Conservation (phyloP, 108 stramenopile species). For the Cylindrotheca fusiformis region DNA sequence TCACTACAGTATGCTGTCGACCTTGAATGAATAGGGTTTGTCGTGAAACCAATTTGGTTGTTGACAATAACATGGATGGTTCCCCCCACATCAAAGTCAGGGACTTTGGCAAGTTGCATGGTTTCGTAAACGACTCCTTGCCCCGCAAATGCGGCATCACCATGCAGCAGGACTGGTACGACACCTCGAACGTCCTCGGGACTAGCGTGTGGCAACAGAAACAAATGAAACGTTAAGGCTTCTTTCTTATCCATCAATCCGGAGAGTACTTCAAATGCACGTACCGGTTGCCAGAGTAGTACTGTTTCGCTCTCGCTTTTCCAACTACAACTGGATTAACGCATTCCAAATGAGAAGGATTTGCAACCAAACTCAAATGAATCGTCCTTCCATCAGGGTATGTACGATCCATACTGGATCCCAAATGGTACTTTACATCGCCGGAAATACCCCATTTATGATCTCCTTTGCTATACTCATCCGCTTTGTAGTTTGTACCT, state of each 20-base stretch:
- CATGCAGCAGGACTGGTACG: constrained; percentile 97
- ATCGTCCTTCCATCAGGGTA: constrained; percentile 96
- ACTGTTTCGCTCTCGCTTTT: constrained; percentile 98
- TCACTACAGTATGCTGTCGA: constrained; percentile 97
- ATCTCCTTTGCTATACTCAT: constrained; percentile 65
- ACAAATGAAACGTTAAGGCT: too few species aligned
- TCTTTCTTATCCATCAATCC: too few species aligned
- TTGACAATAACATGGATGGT: constrained; percentile 99
- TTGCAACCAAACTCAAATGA: constrained; percentile 95
- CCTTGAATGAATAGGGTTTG: constrained; percentile 92
- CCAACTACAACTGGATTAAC: constrained; percentile 97
- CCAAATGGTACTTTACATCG: constrained; percentile 99
- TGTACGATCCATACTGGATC: constrained; percentile 96
- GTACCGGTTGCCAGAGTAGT: constrained; percentile 88
- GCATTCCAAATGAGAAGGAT: constrained; percentile 98
- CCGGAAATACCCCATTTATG: constrained; percentile 87
- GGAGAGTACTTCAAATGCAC: too few species aligned
- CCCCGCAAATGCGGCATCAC: constrained; percentile 99
- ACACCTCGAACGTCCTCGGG: constrained; percentile 75
- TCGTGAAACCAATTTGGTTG: constrained; percentile 99
- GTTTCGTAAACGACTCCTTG: constrained; percentile 99
- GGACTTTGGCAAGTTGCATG: constrained; percentile 91
- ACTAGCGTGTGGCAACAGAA: too few species aligned
- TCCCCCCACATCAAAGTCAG: constrained; percentile 95
- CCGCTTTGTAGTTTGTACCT: constrained; percentile 91